Evolutionary conservation across 306 rosid genomes (phyloP).

Genomic region (Sicyos edulis): DNA sequence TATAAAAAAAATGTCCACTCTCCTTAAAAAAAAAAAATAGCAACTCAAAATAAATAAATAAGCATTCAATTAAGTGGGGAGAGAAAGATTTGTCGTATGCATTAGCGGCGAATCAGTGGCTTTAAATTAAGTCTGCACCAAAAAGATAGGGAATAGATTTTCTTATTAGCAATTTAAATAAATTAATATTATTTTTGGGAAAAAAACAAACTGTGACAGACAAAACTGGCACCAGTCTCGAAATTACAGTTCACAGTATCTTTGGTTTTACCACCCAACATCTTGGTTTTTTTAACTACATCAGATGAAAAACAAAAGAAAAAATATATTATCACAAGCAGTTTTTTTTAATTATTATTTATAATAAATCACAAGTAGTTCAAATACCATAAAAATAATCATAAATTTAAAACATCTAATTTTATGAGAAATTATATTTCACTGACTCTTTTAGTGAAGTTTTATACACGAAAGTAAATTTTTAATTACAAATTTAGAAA

Average conservation of each 20-base stretch:
- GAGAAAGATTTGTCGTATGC: neutral
- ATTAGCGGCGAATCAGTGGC: slow-evolving; percentile 5
- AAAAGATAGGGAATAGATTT: slow-evolving; percentile 14
- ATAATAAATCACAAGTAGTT: neutral
- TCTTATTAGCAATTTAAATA: neutral
- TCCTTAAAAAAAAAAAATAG: no score
- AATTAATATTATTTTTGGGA: neutral
- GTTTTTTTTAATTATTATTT: no score
- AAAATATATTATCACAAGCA: no score
- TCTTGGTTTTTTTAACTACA: neutral
- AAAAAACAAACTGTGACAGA: neutral
- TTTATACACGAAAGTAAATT: no score
- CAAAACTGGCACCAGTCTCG: slow-evolving; percentile 20
- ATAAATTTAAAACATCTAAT: no score
- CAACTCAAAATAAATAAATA: no score
- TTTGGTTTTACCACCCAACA: neutral
- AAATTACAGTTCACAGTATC: slow-evolving; percentile 14
- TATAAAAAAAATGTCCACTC: no score
- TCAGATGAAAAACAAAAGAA: neutral
- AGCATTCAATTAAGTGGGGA: neutral
- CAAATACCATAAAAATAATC: neutral
- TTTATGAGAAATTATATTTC: no score
- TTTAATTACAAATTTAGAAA: no score
- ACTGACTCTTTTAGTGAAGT: no score
- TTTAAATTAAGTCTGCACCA: slow-evolving; percentile 14